These are phyloP conservation scores for Dictyophora rubrovolvata DNA, from an alignment of 768 basidiomycete species.

Conservation along the genomic window DNA sequence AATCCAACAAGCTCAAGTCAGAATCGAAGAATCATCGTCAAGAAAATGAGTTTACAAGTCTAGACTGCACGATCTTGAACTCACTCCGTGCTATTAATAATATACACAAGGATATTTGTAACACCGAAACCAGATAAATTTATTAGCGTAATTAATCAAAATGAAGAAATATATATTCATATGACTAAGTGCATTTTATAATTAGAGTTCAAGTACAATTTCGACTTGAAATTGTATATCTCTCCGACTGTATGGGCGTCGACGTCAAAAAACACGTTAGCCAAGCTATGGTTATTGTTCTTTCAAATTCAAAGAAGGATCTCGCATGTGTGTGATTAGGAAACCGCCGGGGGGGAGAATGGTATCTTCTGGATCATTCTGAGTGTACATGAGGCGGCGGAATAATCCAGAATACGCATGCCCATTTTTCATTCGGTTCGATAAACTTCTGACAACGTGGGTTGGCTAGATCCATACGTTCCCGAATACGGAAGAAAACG, in stretches of 20 bases:
- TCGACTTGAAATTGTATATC: no score
- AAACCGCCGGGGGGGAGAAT: no score
- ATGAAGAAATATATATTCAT: not conserved
- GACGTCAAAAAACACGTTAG: not conserved
- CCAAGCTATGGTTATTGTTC: not conserved
- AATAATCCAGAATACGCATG: not conserved
- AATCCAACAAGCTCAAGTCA: slow-evolving; percentile 42
- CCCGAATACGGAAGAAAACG: not conserved
- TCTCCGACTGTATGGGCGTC: not conserved
- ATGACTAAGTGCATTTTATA: no score
- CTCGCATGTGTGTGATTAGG: not conserved
- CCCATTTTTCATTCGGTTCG: not conserved
- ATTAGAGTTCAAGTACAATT: no score
- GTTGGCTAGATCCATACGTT: not conserved
- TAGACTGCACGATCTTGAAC: not conserved
- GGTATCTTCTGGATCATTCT: not conserved
- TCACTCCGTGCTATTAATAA: no score
- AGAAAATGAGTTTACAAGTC: not conserved
- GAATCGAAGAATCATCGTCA: slow-evolving; percentile 16
- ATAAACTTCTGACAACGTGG: not conserved
- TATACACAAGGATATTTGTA: no score
- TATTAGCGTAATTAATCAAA: not conserved
- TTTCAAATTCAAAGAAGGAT: not conserved
- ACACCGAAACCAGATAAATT: no score
- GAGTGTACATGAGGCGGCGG: not conserved